Conservation (phyloP, 1,139 yeast species). For the Geotrichum fermentans region DNA sequence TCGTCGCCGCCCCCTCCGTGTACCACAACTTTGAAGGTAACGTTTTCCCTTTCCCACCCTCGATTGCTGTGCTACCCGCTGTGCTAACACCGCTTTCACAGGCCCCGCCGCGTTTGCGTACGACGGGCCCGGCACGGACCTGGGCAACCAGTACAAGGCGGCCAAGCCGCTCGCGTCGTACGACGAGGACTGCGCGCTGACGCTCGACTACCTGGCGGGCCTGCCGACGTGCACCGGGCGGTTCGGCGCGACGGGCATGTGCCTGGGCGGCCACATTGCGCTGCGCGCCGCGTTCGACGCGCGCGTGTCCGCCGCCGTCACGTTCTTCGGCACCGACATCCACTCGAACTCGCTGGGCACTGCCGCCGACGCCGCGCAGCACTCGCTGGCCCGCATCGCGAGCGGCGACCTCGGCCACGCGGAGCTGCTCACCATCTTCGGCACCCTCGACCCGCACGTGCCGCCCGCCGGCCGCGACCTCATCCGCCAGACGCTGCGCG, state of each 20-base stretch:
- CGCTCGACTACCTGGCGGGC: slow-evolving; percentile 56
- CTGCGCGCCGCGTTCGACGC: slow-evolving; percentile 66
- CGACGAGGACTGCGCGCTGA: slow-evolving; percentile 66
- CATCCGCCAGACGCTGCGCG: slow-evolving; percentile 59
- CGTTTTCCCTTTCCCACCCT: not conserved
- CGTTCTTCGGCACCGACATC: slow-evolving; percentile 79
- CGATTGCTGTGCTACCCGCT: not conserved
- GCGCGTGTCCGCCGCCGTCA: slow-evolving; percentile 61
- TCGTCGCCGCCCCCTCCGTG: slow-evolving; percentile 72
- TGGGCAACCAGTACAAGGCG: slow-evolving; percentile 63
- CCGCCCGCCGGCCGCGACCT: slow-evolving; percentile 74
- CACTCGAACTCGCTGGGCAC: slow-evolving; percentile 62
- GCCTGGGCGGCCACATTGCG: slow-evolving; percentile 81
- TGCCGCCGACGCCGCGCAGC: slow-evolving; percentile 32
- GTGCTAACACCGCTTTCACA: not conserved
- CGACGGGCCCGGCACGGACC: slow-evolving; percentile 70
- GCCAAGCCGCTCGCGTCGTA: slow-evolving; percentile 65
- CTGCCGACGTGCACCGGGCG: slow-evolving; percentile 65
- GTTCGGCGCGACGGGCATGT: slow-evolving; percentile 82
- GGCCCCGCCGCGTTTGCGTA: slow-evolving; percentile 61
- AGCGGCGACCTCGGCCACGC: slow-evolving; percentile 43
- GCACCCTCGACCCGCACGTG: slow-evolving; percentile 75
- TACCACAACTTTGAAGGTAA: slow-evolving; percentile 63
- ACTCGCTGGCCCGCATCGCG: slow-evolving; percentile 54
- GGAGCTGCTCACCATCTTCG: slow-evolving; percentile 66